phyloP scores from a whole-genome alignment of 169 alveolate genomes.

The Fabrea salina region DNA sequence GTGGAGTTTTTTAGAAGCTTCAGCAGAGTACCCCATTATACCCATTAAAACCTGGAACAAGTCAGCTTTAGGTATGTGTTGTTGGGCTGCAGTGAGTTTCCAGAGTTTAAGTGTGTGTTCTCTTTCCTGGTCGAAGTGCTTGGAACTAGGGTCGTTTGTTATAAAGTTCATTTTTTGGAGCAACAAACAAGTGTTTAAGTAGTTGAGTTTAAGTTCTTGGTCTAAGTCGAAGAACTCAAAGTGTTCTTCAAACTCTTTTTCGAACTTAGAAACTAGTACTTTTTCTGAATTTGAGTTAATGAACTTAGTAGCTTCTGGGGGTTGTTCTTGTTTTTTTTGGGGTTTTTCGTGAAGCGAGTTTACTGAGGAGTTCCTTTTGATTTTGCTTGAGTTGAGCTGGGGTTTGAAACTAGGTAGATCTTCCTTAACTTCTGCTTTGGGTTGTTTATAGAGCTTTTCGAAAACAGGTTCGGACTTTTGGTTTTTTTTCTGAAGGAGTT shows the following conservation, averaged over 20 bases:
- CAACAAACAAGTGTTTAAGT: neutral
- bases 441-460: neutral
- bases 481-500: neutral
- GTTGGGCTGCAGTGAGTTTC: neutral
- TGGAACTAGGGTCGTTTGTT: neutral
- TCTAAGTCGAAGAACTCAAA: neutral
- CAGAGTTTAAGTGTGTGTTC: slow-evolving; percentile 3
- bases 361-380: neutral
- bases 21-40: neutral
- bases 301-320: neutral
- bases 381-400: neutral
- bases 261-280: neutral
- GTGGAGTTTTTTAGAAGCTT: neutral
- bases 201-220: neutral
- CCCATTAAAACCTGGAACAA: neutral
- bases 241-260: neutral
- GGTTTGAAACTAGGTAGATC: neutral
- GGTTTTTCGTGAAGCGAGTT: neutral
- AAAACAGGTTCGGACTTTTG: neutral
- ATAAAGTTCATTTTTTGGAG: neutral
- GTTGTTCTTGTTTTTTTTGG: neutral
- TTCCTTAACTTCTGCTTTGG: neutral
- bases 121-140: neutral
- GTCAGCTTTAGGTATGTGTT: neutral
- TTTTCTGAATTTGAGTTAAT: neutral